A percentile compares a stretch with the other conserved stretches of the same genome.
phyloP scores from a whole-genome alignment of 23 red algal genomes.

The Chondrus crispus region DNA sequence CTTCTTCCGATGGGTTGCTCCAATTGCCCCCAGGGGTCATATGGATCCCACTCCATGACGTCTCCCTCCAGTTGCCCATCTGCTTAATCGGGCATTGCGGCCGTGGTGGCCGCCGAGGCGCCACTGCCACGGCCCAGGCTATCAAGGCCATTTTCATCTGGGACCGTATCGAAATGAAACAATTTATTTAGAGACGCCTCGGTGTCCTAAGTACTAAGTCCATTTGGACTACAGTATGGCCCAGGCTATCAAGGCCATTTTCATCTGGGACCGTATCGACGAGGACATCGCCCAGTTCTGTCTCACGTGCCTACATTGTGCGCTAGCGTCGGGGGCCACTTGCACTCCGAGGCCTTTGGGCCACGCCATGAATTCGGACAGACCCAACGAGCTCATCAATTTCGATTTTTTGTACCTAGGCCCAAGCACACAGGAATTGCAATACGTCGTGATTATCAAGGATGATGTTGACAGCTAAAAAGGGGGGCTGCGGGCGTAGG shows the following conservation, averaged over 20 bases:
- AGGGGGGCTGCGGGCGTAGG: too few species aligned
- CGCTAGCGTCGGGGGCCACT: not conserved
- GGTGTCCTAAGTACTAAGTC: too few species aligned
- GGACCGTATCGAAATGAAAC: not conserved
- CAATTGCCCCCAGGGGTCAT: not conserved
- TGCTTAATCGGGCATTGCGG: not conserved
- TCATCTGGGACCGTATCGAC: not conserved
- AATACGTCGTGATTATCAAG: not conserved
- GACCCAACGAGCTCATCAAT: not conserved
- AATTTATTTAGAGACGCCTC: too few species aligned
- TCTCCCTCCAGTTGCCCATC: not conserved
- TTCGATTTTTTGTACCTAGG: not conserved
- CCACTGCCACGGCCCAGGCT: not conserved
- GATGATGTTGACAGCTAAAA: not conserved
- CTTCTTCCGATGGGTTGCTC: not conserved
- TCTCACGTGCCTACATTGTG: conserved; percentile 3
- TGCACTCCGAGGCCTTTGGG: not conserved
- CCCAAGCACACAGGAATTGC: not conserved
- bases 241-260: not conserved
- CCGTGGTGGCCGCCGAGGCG: not conserved
- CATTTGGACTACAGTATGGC: too few species aligned
- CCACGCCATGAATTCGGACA: not conserved
- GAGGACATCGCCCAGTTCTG: not conserved
- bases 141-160: not conserved
- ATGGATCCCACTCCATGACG: not conserved